Percentiles rank a stretch among this genome's conserved stretches.
phyloP scores from a whole-genome alignment of 2,329 filamentous ascomycete species.

The Pseudogymnoascus sp. region DNA sequence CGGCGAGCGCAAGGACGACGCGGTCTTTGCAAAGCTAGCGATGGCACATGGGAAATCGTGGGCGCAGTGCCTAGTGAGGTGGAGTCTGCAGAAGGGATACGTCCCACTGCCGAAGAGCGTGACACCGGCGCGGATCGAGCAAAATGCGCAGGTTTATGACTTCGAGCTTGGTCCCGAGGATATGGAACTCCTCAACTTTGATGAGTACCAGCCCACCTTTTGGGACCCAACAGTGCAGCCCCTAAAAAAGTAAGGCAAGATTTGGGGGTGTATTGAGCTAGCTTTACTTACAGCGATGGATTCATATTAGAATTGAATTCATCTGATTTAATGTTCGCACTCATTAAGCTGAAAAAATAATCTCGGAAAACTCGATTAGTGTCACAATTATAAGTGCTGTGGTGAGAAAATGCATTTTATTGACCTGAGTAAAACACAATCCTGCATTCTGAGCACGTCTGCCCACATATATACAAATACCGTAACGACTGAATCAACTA shows the following conservation, averaged over 20 bases:
- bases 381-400: not conserved
- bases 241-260: conserved; percentile 33
- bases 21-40: conserved; percentile 55
- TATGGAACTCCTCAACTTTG: conserved; percentile 41
- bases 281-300: not conserved
- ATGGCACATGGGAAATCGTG: conserved; percentile 67
- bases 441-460: not conserved
- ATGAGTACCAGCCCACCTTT: conserved; percentile 46
- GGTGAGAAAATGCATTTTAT: not conserved
- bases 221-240: conserved; percentile 49
- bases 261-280: not conserved
- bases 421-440: not conserved
- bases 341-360: not conserved
- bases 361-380: not conserved
- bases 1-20: conserved; percentile 65
- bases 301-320: not conserved
- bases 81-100: conserved; percentile 73
- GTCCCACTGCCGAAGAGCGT: conserved; percentile 70
- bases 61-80: conserved; percentile 73
- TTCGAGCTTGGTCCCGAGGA: conserved; percentile 50
- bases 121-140: conserved; percentile 56
- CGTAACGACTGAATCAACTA: conserved; percentile 4
- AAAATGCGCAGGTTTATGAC: conserved; percentile 52
- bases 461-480: not conserved
- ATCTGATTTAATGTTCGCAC: not conserved